Conservation (phyloP, 2,329 filamentous ascomycete genomes). For the Blastomyces parvus region DNA sequence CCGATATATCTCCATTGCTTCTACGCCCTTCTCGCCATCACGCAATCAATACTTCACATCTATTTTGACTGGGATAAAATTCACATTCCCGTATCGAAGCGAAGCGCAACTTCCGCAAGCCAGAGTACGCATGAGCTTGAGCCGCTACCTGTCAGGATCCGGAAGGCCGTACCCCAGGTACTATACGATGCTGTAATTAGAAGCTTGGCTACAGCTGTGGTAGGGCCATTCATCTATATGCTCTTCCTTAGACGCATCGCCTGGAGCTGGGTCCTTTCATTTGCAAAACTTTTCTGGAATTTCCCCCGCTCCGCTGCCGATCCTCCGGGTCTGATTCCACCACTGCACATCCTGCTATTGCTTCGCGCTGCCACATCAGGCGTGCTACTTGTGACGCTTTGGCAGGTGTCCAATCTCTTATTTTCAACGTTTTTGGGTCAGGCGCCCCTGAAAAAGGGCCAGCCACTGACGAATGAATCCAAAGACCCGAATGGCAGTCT, state of each 20-base stretch:
- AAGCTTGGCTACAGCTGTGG: conserved; percentile 33
- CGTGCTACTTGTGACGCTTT: conserved; percentile 58
- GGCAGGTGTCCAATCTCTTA: conserved; percentile 65
- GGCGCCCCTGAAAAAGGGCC: conserved; percentile 72
- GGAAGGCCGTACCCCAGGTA: conserved; percentile 23
- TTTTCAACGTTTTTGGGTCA: conserved; percentile 75
- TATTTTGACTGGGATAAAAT: conserved; percentile 64
- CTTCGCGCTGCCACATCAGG: conserved; percentile 53
- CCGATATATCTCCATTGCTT: conserved; percentile 69
- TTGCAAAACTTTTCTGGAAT: conserved; percentile 65
- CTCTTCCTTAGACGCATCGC: conserved; percentile 51
- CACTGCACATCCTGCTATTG: conserved; percentile 48
- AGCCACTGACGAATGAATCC: conserved; percentile 72
- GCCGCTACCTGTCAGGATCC: conserved; percentile 33
- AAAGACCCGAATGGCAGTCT: conserved; percentile 89
- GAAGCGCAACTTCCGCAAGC: conserved; percentile 24
- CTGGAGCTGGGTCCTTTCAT: conserved; percentile 61
- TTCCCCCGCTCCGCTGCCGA: conserved; percentile 60
- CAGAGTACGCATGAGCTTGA: conserved; percentile 30
- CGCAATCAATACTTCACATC: conserved; percentile 63
- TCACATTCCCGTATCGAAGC: conserved; percentile 39
- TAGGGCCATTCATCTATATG: conserved; percentile 52
- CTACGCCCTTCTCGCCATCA: conserved; percentile 56
- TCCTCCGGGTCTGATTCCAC: conserved; percentile 47
- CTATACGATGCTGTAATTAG: conserved; percentile 27